Evolutionary conservation across 352 stramenopile species (phyloP).

Genomic region (Phytopythium cucurbitacearum): DNA sequence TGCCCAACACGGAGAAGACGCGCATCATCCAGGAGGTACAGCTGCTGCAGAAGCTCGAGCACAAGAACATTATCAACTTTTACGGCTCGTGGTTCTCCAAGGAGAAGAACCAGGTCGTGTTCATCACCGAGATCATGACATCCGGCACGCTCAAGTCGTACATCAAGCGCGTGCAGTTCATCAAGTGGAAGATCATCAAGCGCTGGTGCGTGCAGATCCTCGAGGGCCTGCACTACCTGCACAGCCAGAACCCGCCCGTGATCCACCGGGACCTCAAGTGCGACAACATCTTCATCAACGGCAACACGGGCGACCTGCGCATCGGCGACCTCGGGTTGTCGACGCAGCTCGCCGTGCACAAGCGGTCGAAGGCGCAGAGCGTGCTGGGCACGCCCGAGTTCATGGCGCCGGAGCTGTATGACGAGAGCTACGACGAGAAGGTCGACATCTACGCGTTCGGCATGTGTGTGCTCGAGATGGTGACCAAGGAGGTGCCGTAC

Average conservation of each 20-base stretch:
- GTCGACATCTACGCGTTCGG: constrained; percentile 98
- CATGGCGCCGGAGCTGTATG: constrained; percentile 99
- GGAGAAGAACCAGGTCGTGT: constrained; percentile 98
- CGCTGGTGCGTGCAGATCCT: constrained; percentile 97
- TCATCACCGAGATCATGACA: constrained; percentile 99
- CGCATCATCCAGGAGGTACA: constrained; percentile 98
- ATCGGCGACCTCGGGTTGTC: constrained; percentile 97
- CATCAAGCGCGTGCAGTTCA: constrained; percentile 97
- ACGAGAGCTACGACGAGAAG: constrained; percentile 98
- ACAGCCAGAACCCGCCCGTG: constrained; percentile 86
- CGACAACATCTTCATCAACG: constrained; percentile 99
- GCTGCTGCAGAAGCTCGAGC: constrained; percentile 95
- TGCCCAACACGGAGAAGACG: constrained; percentile 93
- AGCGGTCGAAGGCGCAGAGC: constrained; percentile 79
- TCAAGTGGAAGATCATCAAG: constrained; percentile 99
- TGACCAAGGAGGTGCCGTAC: constrained; percentile 98
- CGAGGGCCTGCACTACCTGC: constrained; percentile 91
- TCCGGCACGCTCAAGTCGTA: constrained; percentile 95
- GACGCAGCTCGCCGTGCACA: constrained; percentile 76
- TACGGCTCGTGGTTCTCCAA: constrained; percentile 98
- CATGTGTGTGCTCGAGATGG: constrained; percentile 99
- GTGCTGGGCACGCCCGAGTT: constrained; percentile 99
- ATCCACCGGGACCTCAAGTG: constrained; percentile 94
- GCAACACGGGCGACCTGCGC: constrained; percentile 95
- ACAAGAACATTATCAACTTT: constrained; percentile 99